Conservation (phyloP, 768 basidiomycete species). For the Rubroboletus satanas region DNA sequence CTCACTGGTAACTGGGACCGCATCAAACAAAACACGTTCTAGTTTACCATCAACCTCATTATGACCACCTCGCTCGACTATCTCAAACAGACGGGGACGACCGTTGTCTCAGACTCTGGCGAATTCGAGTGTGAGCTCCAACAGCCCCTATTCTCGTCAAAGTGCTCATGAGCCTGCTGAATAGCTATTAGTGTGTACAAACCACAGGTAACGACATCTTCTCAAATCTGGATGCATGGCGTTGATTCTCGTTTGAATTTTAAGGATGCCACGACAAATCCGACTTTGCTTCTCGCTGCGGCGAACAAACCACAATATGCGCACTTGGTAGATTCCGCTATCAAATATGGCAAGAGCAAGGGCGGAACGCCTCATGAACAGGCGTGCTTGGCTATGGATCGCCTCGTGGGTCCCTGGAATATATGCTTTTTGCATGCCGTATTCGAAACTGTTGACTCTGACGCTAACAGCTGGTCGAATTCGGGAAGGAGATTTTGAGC, state of each 20-base stretch:
- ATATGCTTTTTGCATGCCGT: background rate
- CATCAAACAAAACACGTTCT: background rate
- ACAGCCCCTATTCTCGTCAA: slow-evolving; percentile 7
- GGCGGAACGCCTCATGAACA: slow-evolving; percentile 72
- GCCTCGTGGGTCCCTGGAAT: slow-evolving; percentile 56
- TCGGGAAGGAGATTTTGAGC: slow-evolving; percentile 87
- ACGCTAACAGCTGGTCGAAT: slow-evolving; percentile 76
- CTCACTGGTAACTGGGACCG: background rate
- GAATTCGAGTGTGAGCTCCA: slow-evolving; percentile 71
- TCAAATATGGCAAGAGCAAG: slow-evolving; percentile 71
- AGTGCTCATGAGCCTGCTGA: slow-evolving; percentile 16
- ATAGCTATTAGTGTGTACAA: slow-evolving; percentile 90
- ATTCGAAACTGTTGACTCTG: background rate
- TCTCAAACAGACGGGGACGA: slow-evolving; percentile 86
- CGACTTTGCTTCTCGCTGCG: slow-evolving; percentile 86
- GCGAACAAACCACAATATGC: slow-evolving; percentile 84
- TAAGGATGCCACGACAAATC: slow-evolving; percentile 96
- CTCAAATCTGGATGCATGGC: background rate
- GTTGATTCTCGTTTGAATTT: background rate
- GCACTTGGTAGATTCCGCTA: slow-evolving; percentile 67
- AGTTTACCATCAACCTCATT: slow-evolving; percentile 25
- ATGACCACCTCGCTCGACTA: slow-evolving; percentile 77
- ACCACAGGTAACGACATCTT: slow-evolving; percentile 57
- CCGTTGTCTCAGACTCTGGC: slow-evolving; percentile 92
- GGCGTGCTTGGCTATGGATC: slow-evolving; percentile 74